These are phyloP conservation scores for Suillus subaureus DNA, from an alignment of 768 basidiomycete genomes.

Conservation along the genomic window DNA sequence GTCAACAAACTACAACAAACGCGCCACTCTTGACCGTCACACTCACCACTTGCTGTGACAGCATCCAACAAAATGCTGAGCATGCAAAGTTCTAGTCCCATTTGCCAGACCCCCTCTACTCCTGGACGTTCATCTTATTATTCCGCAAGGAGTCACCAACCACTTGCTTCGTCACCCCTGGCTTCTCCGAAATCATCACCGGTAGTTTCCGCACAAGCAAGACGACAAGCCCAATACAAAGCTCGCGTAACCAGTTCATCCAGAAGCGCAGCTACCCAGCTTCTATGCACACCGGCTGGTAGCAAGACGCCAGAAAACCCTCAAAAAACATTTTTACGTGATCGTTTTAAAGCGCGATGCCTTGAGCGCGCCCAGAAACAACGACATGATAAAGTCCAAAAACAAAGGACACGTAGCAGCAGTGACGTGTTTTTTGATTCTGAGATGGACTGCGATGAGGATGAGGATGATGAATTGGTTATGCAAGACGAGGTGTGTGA, in stretches of 20 bases:
- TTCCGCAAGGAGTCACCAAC: slow-evolving; percentile 34
- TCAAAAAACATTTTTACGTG: slow-evolving; percentile 57
- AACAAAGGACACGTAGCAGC: slow-evolving; percentile 40
- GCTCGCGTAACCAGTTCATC: slow-evolving; percentile 33
- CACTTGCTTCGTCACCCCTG: slow-evolving; percentile 54
- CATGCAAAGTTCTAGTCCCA: slow-evolving; percentile 32
- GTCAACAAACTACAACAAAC: slow-evolving; percentile 29
- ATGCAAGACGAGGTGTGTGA: slow-evolving; percentile 63
- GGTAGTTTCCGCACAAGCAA: slow-evolving; percentile 43
- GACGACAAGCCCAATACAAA: slow-evolving; percentile 62
- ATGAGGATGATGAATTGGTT: slow-evolving; percentile 58
- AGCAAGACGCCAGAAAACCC: slow-evolving; percentile 41
- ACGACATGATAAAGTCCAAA: slow-evolving; percentile 37
- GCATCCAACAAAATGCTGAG: slow-evolving; percentile 14
- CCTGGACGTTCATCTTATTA: slow-evolving; percentile 37
- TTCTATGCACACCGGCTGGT: slow-evolving; percentile 16
- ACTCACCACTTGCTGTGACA: slow-evolving; percentile 1
- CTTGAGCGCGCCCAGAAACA: slow-evolving; percentile 61
- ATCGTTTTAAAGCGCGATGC: slow-evolving; percentile 63
- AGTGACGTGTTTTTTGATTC: slow-evolving; percentile 54
- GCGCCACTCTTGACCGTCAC: slow-evolving; percentile 16
- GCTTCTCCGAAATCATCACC: slow-evolving; percentile 53
- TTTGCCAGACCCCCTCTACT: slow-evolving; percentile 36
- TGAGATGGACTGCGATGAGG: slow-evolving; percentile 52
- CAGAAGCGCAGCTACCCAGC: slow-evolving; percentile 21